Conservation (phyloP, 1,284 basidiomycete genomes). For the Ustilago bromivora region DNA sequence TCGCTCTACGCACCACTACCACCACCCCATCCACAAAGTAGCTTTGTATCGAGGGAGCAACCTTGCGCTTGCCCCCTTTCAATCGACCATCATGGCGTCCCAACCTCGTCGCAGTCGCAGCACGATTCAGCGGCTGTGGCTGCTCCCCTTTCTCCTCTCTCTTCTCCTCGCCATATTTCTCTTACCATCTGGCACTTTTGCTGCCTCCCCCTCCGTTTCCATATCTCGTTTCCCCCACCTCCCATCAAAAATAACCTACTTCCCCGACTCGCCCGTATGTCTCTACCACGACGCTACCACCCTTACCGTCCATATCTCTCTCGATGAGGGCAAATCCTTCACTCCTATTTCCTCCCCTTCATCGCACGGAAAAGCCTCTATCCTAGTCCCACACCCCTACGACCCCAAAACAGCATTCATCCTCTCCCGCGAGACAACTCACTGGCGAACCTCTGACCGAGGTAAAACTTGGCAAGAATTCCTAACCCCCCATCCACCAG, state of each 20-base stretch:
- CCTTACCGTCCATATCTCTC: slow-evolving; percentile 81
- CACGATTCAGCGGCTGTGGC: slow-evolving; percentile 1
- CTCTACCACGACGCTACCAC: slow-evolving; percentile 83
- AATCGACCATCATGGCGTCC: slow-evolving; percentile 2
- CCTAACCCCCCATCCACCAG: slow-evolving; percentile 58
- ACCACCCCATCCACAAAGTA: neutral
- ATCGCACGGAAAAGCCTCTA: slow-evolving; percentile 74
- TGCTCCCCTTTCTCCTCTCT: neutral
- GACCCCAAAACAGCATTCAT: slow-evolving; percentile 73
- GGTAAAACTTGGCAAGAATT: slow-evolving; percentile 67
- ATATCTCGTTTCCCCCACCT: slow-evolving; percentile 75
- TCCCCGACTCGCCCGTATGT: slow-evolving; percentile 86
- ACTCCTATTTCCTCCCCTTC: slow-evolving; percentile 76
- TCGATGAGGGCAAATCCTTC: slow-evolving; percentile 92
- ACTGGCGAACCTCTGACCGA: slow-evolving; percentile 64
- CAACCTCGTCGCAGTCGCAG: neutral
- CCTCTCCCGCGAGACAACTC: slow-evolving; percentile 54
- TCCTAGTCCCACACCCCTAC: slow-evolving; percentile 89
- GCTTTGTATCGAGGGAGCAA: too few relatives aligned
- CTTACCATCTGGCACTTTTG: neutral
- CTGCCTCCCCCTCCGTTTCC: slow-evolving; percentile 68
- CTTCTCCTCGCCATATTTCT: slow-evolving; percentile 9
- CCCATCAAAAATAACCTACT: slow-evolving; percentile 86
- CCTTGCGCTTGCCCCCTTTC: too few relatives aligned
- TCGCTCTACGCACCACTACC: too few relatives aligned